Evolutionary conservation across 257 asterid genomes (phyloP).

Genomic region (Solanum bulbocastanum): DNA sequence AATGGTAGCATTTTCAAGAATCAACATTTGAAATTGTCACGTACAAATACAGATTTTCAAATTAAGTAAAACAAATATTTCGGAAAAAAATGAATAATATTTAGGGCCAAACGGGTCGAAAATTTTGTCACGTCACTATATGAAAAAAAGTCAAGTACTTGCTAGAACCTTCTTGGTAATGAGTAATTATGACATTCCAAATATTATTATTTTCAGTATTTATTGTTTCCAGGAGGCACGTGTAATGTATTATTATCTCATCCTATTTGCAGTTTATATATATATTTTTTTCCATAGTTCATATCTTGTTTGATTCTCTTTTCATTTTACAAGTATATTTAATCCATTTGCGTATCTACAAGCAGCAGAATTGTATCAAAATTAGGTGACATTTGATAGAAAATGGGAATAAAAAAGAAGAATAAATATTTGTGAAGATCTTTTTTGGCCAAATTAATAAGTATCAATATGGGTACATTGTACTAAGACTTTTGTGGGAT

Average conservation of each 20-base stretch:
- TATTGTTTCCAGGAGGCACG: not conserved
- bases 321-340: not conserved
- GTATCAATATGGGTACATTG: not conserved
- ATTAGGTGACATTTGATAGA: constrained; percentile 7
- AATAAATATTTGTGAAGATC: not conserved
- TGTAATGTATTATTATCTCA: not conserved
- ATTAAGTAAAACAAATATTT: not conserved
- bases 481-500: not conserved
- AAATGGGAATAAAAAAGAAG: not conserved
- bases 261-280: not conserved
- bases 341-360: not conserved
- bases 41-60: not conserved
- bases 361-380: constrained; percentile 1
- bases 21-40: not conserved
- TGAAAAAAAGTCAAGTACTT: not conserved
- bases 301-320: not conserved
- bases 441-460: not conserved
- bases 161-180: not conserved
- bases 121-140: not conserved
- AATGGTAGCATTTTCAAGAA: not conserved
- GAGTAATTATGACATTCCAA: not conserved
- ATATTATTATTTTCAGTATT: not conserved
- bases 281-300: not conserved
- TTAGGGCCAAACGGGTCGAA: not conserved
- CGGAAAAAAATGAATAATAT: not conserved